Conservation (phyloP, 225 moss, liverwort and hornwort genomes). For the Sphagnum contortum region DNA sequence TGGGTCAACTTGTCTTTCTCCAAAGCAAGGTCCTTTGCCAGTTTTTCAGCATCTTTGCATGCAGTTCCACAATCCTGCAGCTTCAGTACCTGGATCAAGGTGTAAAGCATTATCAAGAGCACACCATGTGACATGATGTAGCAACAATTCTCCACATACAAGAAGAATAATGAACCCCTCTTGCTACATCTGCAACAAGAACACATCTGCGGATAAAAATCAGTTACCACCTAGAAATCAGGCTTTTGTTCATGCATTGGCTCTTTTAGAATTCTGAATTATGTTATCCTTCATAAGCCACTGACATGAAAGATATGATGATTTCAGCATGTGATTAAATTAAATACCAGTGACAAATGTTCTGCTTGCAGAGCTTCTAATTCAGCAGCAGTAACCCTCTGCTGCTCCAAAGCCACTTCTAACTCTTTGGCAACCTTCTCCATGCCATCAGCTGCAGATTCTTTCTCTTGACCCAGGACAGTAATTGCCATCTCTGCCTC, state of each 20-base stretch:
- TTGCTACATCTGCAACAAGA: too few relatives aligned
- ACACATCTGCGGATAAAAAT: too few relatives aligned
- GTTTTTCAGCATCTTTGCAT: constrained; percentile 24
- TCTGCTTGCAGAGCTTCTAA: constrained; percentile 48
- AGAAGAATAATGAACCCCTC: too few relatives aligned
- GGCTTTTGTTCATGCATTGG: too few relatives aligned
- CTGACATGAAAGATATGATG: too few relatives aligned
- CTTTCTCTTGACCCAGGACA: constrained; percentile 49
- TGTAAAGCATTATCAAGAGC: neutral
- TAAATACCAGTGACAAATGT: constrained; percentile 28
- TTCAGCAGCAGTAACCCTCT: constrained; percentile 19
- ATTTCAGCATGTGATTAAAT: too few relatives aligned
- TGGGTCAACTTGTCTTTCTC: constrained; percentile 77
- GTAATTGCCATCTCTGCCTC: constrained; percentile 48
- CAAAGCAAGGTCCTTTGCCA: constrained; percentile 26
- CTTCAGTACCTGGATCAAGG: constrained; percentile 45
- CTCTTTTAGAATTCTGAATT: neutral
- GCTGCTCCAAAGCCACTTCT: constrained; percentile 36
- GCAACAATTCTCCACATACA: too few relatives aligned
- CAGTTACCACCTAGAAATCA: too few relatives aligned
- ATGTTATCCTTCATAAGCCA: constrained; percentile 35
- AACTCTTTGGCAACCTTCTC: constrained; percentile 31
- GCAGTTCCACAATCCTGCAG: constrained; percentile 14
- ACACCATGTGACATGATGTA: neutral
- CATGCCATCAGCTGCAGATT: constrained; percentile 12